Evolutionary conservation across 129 eudicot genomes (phyloP).

Genomic region (Ambrosia artemisiifolia): DNA sequence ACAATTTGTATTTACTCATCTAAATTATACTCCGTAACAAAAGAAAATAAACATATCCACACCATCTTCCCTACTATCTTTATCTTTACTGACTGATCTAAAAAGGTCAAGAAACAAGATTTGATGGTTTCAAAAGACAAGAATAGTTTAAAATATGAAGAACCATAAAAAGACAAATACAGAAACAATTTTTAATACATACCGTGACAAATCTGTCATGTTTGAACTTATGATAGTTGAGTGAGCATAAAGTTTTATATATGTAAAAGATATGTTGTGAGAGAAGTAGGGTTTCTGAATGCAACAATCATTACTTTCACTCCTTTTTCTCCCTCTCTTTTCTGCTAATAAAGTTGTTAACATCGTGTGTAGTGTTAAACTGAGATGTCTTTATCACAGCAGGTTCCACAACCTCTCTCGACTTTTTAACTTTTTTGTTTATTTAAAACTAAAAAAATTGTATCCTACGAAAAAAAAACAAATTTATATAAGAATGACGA

Average conservation of each 20-base stretch:
- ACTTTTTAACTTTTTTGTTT: constrained; percentile 25
- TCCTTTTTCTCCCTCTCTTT: constrained; percentile 18
- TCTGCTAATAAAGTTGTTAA: constrained; percentile 26
- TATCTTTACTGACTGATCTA: background rate
- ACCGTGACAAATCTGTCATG: background rate
- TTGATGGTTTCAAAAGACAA: background rate
- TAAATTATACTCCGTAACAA: background rate
- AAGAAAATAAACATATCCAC: constrained; percentile 8
- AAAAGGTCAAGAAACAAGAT: background rate
- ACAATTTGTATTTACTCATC: constrained; percentile 15
- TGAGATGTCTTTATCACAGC: constrained; percentile 60
- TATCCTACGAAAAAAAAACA: no score
- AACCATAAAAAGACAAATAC: background rate
- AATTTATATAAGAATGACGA: no score
- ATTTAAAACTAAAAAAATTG: no score
- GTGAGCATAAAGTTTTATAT: background rate
- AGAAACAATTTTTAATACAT: background rate
- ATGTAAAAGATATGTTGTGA: background rate
- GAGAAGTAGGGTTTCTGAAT: constrained; percentile 19
- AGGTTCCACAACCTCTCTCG: constrained; percentile 56
- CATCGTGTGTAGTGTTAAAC: constrained; percentile 30
- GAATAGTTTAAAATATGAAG: background rate
- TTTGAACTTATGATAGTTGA: constrained; percentile 2
- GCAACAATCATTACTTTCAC: constrained; percentile 39
- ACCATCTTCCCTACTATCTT: background rate